A percentile compares a stretch with the other conserved stretches of the same genome.
These are phyloP conservation scores for Quercus lobata DNA, from an alignment of 331 rosid species.

Conservation along the genomic window DNA sequence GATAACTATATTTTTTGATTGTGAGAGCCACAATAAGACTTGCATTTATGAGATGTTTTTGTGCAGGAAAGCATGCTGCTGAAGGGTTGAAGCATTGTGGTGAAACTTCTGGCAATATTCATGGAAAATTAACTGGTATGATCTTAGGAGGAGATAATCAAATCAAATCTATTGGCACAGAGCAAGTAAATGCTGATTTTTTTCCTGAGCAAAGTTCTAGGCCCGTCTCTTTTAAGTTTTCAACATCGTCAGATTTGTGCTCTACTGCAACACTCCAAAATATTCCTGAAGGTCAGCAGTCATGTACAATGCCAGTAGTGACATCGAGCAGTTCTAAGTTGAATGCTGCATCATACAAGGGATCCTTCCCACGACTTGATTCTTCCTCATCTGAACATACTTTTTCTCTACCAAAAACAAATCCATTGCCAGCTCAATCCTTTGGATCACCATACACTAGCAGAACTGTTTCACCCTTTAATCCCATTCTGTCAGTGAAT, in stretches of 20 bases:
- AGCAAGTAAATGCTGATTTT: not conserved
- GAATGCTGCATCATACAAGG: not conserved
- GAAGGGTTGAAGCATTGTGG: not conserved
- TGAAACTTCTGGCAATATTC: not conserved
- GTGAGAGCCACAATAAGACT: not conserved
- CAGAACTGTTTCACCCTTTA: not conserved
- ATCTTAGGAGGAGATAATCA: constrained; percentile 2
- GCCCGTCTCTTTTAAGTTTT: not conserved
- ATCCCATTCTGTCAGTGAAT: not conserved
- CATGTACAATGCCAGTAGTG: not conserved
- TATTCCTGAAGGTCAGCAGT: constrained; percentile 10
- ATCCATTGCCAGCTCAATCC: not conserved
- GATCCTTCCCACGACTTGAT: not conserved
- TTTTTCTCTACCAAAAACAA: not conserved
- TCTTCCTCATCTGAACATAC: not conserved
- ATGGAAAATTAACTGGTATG: not conserved
- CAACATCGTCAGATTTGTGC: constrained; percentile 1
- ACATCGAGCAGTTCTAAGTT: not conserved
- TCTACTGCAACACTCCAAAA: constrained; percentile 10
- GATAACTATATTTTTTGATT: not conserved
- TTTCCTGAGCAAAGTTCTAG: constrained; percentile 5
- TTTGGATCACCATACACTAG: constrained; percentile 7
- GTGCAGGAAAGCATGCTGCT: constrained; percentile 8
- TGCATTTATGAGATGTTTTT: not conserved
- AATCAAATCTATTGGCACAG: not conserved